These are phyloP conservation scores for Daedalea quercina DNA, from an alignment of 768 basidiomycete genomes.

Conservation along the genomic window DNA sequence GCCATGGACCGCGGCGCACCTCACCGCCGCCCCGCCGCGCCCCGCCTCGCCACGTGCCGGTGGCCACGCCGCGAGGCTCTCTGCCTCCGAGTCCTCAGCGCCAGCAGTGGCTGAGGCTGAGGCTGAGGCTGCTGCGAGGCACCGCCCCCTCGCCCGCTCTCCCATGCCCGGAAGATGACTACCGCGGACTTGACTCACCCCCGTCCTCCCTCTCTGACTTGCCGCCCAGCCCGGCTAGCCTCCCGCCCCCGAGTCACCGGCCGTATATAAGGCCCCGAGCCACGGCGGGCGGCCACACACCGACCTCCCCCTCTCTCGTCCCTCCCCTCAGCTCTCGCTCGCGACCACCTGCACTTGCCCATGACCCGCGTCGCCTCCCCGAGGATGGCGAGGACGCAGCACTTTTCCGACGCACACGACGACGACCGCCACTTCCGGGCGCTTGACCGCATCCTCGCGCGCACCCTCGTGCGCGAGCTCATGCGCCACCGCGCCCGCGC, in stretches of 20 bases:
- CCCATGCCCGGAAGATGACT: not conserved
- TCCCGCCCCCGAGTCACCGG: slow-evolving; percentile 6
- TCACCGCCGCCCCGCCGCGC: too few relatives aligned
- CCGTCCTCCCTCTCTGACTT: not conserved
- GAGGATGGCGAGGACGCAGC: slow-evolving; percentile 4
- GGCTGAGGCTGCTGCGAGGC: not conserved
- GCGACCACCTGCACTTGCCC: not conserved
- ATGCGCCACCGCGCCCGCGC: slow-evolving; percentile 2
- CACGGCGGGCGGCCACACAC: not conserved
- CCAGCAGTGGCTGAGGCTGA: too few relatives aligned
- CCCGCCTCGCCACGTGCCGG: too few relatives aligned
- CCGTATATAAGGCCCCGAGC: slow-evolving; percentile 8
- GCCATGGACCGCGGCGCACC: too few relatives aligned
- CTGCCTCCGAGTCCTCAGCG: too few relatives aligned
- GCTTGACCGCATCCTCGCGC: slow-evolving; percentile 12
- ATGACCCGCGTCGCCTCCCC: not conserved
- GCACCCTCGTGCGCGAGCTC: slow-evolving; percentile 6
- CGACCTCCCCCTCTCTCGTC: not conserved
- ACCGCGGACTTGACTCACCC: not conserved
- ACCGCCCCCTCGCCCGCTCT: not conserved
- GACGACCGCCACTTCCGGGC: not conserved
- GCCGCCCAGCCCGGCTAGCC: not conserved
- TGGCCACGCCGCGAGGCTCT: too few relatives aligned
- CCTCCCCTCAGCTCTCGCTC: slow-evolving; percentile 9
- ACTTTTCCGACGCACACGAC: slow-evolving; percentile 3